Evolutionary conservation across 2,329 filamentous ascomycete genomes (phyloP), one percentile per base, ranked within the genome.

Genomic region (Aspergillus thermomutatus): DNA sequence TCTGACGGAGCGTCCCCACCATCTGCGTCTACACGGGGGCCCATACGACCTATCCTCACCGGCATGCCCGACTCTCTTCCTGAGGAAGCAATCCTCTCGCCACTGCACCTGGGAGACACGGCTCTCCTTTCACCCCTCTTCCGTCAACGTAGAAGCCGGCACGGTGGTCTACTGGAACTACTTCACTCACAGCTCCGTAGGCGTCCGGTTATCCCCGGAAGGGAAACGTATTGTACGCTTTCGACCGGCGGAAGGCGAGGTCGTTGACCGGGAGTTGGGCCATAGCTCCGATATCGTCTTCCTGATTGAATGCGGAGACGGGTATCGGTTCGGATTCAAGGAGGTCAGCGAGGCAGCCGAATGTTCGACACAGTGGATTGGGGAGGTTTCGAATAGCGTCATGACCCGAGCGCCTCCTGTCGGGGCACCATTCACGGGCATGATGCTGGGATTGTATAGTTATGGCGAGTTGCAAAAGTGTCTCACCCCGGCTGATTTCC

Each of bases 141-240:
- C 72, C 3, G 46, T 65, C 3, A 70, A 75, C 1, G 77, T 78
- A 2, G 83, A 85, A 69, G 82, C 83, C 0, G 83, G 83, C 0
- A 70, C 79, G 0, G 79, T 80, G 0, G 64, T 84, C 0, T 85
- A 80, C 77, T 83, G 81, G 79, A 83, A 78, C 48, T 78, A 82
- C 45, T 75, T 75, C 58, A 78, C 77, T 0, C 75, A 77, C 52
- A 72, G 69, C 49, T 77, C 72, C 34, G 70, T 81, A 2, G 79
- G 79, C 0, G 68, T 81, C 14, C 60, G 67, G 17, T 31, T 66
- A 8, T 55, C 66, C 52, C 49, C 43, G 21, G 49, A 57, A 37
- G 28, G 59, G 17, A 19, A 57, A 40, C 56, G 68, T 31, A 58
- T 71, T 5, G 55, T 74, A 17, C 62, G 66, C 14, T 69, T 72